Base-by-base conservation (phyloP, 2,329 filamentous ascomycete genomes). In the Colletotrichum australisinense region DNA sequence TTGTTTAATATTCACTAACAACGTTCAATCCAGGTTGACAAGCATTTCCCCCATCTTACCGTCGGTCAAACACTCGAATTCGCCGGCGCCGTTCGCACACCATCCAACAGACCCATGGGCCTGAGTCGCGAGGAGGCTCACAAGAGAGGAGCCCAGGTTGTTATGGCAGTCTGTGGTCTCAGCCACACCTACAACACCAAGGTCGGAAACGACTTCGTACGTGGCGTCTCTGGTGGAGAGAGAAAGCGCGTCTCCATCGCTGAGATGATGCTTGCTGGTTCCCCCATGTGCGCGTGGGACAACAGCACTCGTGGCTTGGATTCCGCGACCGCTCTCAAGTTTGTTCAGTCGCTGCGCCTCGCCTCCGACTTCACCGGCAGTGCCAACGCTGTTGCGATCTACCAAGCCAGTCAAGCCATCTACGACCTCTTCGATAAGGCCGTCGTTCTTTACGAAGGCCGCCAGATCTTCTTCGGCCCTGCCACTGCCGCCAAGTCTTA, bases 221-320 rank as follows among this genome's bases (percentile, higher is more conserved):
- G 93, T 1, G 94, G 94, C 62, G 89, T 94, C 0, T 92, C 89
- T 8, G 93, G 92, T 30, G 92, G 93, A 49, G 92, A 94, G 80
- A 86, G 92, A 69, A 95, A 97, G 84, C 91, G 95, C 80, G 94
- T 97, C 5, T 93, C 91, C 57, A 95, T 97, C 74, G 93, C 93
- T 1, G 94, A 97, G 81, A 94, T 94, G 76, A 88, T 93, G 73
- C 85, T 95, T 12, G 92, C 92, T 19, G 85, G 87, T 42, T 88
- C 90, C 0, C 88, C 88, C 0, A 81, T 91, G 53, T 80, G 78
- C 6, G 84, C 82, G 0, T 97, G 94, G 94, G 94, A 93, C 73
- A 94, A 94, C 76, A 86, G 86, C 28, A 95, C 93, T 0, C 87
- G 89, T 64, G 94, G 94, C 12, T 86, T 96, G 1, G 94, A 95